Evolutionary conservation across 129 eudicot genomes (phyloP).

Genomic region (Flaveria trinervia): DNA sequence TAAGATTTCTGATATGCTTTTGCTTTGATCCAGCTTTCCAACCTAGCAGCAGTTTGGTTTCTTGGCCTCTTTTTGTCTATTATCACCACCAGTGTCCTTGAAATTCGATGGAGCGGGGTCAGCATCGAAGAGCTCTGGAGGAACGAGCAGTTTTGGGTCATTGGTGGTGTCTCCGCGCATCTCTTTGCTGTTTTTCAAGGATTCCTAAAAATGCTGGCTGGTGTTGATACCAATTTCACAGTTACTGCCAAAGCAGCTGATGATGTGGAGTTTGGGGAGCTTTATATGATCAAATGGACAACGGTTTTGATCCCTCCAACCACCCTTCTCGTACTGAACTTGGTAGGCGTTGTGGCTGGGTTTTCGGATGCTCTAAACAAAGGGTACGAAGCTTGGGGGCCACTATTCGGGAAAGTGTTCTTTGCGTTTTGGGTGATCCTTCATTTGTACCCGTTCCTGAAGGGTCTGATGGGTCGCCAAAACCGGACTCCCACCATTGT

Average conservation of each 20-base stretch:
- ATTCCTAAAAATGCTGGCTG: constrained; percentile 86
- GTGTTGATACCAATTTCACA: constrained; percentile 90
- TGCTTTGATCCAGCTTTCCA: constrained; percentile 62
- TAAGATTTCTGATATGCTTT: not conserved
- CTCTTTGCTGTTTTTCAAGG: constrained; percentile 98
- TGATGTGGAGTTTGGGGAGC: constrained; percentile 85
- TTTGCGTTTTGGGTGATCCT: constrained; percentile 97
- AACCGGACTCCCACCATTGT: constrained; percentile 95
- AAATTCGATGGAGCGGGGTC: constrained; percentile 96
- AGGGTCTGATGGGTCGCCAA: constrained; percentile 96
- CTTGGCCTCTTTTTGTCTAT: constrained; percentile 93
- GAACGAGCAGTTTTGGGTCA: constrained; percentile 99
- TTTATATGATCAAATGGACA: constrained; percentile 89
- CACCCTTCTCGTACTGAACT: constrained; percentile 68
- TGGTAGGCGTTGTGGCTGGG: constrained; percentile 97
- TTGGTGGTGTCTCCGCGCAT: constrained; percentile 98
- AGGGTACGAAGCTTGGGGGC: constrained; percentile 98
- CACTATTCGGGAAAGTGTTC: constrained; percentile 88
- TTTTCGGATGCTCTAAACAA: constrained; percentile 88
- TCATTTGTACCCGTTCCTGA: constrained; percentile 91
- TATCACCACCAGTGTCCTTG: constrained; percentile 77
- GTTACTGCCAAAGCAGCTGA: constrained; percentile 93
- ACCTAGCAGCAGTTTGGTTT: constrained; percentile 82
- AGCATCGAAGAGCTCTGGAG: constrained; percentile 95
- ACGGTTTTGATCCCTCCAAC: constrained; percentile 97